These are phyloP conservation scores for Bipolaris sorokiniana DNA, from an alignment of 2,329 filamentous ascomycete species.

Conservation along the genomic window DNA sequence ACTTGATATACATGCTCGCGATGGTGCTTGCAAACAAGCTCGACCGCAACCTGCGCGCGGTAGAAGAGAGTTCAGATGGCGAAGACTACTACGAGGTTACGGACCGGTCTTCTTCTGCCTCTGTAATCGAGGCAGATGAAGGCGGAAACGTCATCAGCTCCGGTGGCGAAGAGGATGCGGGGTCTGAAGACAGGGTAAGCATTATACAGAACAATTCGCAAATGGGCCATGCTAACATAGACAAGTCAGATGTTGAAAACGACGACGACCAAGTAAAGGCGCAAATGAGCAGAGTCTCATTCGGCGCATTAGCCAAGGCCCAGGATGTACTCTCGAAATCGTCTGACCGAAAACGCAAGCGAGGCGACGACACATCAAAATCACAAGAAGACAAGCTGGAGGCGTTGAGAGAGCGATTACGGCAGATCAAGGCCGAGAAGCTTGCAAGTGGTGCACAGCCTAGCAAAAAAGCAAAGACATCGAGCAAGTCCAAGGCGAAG, in stretches of 20 bases:
- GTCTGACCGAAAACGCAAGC: slow-evolving; percentile 51
- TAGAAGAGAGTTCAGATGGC: slow-evolving; percentile 46
- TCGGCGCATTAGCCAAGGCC: slow-evolving; percentile 87
- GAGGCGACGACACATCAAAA: slow-evolving; percentile 46
- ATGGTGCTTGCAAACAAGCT: slow-evolving; percentile 48
- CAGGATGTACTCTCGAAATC: slow-evolving; percentile 68
- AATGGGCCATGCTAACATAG: slow-evolving; percentile 14
- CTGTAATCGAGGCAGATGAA: slow-evolving; percentile 48
- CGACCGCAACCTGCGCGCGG: slow-evolving; percentile 45
- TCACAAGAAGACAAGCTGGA: slow-evolving; percentile 56
- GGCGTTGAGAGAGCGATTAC: slow-evolving; percentile 53
- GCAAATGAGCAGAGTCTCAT: slow-evolving; percentile 71
- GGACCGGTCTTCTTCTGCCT: slow-evolving; percentile 49
- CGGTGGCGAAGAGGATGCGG: slow-evolving; percentile 36
- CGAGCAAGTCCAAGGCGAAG: slow-evolving; percentile 25
- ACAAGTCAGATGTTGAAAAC: slow-evolving; percentile 45
- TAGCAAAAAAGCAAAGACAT: slow-evolving; percentile 29
- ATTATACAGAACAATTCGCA: background rate
- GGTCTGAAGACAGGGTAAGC: slow-evolving; percentile 36
- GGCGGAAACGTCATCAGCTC: slow-evolving; percentile 47
- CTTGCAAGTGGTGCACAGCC: slow-evolving; percentile 30
- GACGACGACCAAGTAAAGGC: slow-evolving; percentile 52
- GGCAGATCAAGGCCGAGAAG: slow-evolving; percentile 53
- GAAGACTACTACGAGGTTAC: slow-evolving; percentile 51
- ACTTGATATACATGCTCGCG: background rate